Base-by-base conservation (phyloP, 345 rosid genomes). In the Eucalyptus dawsonii region DNA sequence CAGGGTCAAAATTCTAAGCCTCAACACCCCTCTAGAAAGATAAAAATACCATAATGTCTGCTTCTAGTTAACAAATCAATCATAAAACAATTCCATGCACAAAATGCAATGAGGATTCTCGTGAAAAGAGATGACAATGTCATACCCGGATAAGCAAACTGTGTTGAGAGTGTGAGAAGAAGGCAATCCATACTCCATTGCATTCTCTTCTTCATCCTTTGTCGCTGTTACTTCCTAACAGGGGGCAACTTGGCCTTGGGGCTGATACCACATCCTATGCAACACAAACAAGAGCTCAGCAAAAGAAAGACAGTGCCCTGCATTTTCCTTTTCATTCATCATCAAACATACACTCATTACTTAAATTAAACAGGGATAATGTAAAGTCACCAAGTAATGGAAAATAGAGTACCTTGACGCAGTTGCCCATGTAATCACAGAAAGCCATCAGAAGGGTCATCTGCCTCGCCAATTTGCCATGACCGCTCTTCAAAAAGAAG, bases 81-180 rank as follows among this genome's bases (percentile, higher is more conserved):
- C 47, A 40, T 17, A 11, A 87, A 56, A 76, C 29, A 76, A 76
- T 21, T 40, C 29, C 29, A 76, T 76, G 47, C 47, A 67, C 45
- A 87, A 87, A 87, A 42, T 16, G 14, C 6, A 88, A 34, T 12
- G 37, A 19, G 86, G 44, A 86, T 47, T 50, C 45, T 9, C 5
- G 85, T 13, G 25, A 11, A 42, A 24, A 50, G 87, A 87, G 90
- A 90, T 80, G 89, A 91, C 88, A 56, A 50, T 69, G 83, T 80
- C 87, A 88, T 96, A 98, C 99, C 99, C 99, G 11, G 99, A 91
- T 90, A 96, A 92, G 92, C 99, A 98, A 90, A 97, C 96, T 2
- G 99, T 98, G 92, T 98, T 98, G 22, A 98, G 95, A 89, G 97
- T 97, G 90, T 98, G 99, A 50, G 99, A 98, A 92, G 99, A 98